Conservation (phyloP, 331 rosid species). For the Malus hybrid region DNA sequence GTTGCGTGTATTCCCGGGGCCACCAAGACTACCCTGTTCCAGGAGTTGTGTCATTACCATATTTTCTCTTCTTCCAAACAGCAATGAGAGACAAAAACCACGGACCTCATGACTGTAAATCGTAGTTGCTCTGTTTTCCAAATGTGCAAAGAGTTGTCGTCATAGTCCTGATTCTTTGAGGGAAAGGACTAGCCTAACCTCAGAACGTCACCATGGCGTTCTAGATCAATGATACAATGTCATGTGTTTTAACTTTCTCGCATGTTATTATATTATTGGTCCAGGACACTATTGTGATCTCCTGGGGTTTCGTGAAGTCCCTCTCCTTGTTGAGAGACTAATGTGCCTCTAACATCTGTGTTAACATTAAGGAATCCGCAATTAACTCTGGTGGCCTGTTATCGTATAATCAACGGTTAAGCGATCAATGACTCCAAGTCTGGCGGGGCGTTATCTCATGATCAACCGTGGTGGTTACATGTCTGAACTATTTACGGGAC, state of each 20-base stretch:
- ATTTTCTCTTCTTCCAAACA: not conserved
- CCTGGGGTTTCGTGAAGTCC: no score
- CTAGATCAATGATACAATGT: no score
- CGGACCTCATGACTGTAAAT: not conserved
- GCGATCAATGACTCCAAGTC: not conserved
- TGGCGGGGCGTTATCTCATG: not conserved
- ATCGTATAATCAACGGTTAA: not conserved
- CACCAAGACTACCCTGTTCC: not conserved
- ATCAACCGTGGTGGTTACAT: not conserved
- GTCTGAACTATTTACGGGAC: not conserved
- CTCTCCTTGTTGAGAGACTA: not conserved
- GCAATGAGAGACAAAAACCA: not conserved
- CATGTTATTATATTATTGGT: not conserved
- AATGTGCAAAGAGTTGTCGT: not conserved
- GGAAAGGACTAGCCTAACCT: not conserved
- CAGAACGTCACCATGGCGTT: not conserved
- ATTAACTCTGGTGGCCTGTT: not conserved
- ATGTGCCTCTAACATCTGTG: not conserved
- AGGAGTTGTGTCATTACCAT: not conserved
- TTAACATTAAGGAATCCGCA: not conserved
- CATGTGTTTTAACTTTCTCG: no score
- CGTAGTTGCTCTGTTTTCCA: not conserved
- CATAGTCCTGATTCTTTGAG: not conserved
- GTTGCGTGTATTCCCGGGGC: not conserved
- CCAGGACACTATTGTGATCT: not conserved